A percentile compares a stretch with the other conserved stretches of the same genome.
These are phyloP conservation scores for Agaricus sinodeliciosus DNA, from an alignment of 768 basidiomycete species.

Conservation along the genomic window DNA sequence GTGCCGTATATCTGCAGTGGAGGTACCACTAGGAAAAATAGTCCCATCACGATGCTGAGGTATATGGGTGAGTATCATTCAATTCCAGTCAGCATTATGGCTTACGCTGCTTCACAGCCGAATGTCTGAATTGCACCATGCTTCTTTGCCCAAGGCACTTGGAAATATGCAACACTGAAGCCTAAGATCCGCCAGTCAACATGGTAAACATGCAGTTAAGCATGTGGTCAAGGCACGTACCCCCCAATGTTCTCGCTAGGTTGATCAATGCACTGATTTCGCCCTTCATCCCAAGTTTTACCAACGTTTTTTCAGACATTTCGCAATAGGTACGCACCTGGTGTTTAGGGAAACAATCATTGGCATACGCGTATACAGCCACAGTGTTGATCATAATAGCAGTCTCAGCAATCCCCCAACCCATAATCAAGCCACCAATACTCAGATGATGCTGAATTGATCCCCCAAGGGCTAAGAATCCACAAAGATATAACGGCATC, in stretches of 20 bases:
- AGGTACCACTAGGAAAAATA: conserved; percentile 9
- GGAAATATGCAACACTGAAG: conserved; percentile 53
- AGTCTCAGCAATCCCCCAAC: conserved; percentile 50
- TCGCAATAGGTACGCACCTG: conserved; percentile 20
- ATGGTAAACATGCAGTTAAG: background rate
- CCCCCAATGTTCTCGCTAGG: conserved; percentile 43
- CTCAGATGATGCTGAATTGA: conserved; percentile 40
- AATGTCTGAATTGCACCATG: conserved; percentile 49
- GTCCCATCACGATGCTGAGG: conserved; percentile 6
- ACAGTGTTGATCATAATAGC: conserved; percentile 48
- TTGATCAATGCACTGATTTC: conserved; percentile 54
- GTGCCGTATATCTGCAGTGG: background rate
- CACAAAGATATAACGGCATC: conserved; percentile 45
- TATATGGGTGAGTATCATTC: background rate
- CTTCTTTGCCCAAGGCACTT: conserved; percentile 47
- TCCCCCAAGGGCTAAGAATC: conserved; percentile 46
- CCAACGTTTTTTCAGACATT: background rate
- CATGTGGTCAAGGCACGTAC: conserved; percentile 12
- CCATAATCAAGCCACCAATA: conserved; percentile 45
- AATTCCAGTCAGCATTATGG: background rate
- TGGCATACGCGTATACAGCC: conserved; percentile 35
- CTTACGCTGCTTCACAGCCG: conserved; percentile 48
- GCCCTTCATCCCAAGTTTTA: conserved; percentile 23
- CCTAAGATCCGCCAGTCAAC: conserved; percentile 13
- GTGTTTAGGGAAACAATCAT: conserved; percentile 18